These are phyloP conservation scores for Vigna angularis DNA, from an alignment of 306 rosid genomes.

Conservation along the genomic window DNA sequence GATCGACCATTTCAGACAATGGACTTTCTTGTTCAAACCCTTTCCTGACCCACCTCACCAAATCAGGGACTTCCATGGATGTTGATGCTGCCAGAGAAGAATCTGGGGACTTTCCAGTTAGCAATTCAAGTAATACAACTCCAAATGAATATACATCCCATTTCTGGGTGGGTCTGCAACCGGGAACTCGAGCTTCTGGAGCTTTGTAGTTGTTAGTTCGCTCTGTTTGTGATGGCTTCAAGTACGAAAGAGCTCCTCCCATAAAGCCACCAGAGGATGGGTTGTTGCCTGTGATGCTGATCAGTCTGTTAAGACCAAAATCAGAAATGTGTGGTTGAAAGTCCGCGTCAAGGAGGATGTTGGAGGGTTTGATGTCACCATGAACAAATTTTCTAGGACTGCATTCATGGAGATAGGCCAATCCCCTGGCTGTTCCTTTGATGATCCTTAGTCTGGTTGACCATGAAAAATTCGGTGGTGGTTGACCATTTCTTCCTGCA, in stretches of 20 bases:
- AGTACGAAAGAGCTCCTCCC: slow-evolving; percentile 90
- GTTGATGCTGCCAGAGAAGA: slow-evolving; percentile 89
- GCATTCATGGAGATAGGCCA: slow-evolving; percentile 97
- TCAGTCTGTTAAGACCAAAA: slow-evolving; percentile 84
- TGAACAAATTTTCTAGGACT: slow-evolving; percentile 97
- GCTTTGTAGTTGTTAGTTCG: slow-evolving; percentile 75
- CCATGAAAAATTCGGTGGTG: slow-evolving; percentile 80
- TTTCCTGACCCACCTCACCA: slow-evolving; percentile 91
- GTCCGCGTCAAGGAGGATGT: slow-evolving; percentile 84
- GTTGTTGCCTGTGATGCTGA: slow-evolving; percentile 87
- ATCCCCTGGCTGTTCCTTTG: slow-evolving; percentile 90
- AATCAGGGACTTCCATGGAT: slow-evolving; percentile 74
- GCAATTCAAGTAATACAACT: slow-evolving; percentile 82
- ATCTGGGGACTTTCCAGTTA: slow-evolving; percentile 95
- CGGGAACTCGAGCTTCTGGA: slow-evolving; percentile 79
- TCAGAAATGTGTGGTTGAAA: slow-evolving; percentile 83
- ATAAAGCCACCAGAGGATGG: slow-evolving; percentile 92
- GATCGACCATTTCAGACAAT: slow-evolving; percentile 91
- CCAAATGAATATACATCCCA: slow-evolving; percentile 96
- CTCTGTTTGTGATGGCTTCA: slow-evolving; percentile 76
- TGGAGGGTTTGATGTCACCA: slow-evolving; percentile 93
- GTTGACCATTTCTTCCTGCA: slow-evolving; percentile 82
- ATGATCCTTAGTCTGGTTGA: slow-evolving; percentile 74
- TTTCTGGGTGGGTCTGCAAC: slow-evolving; percentile 81
- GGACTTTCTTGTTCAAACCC: slow-evolving; percentile 94